Evolutionary conservation across 2,329 filamentous ascomycete genomes (phyloP).

Genomic region (Lachnellula occidentalis): DNA sequence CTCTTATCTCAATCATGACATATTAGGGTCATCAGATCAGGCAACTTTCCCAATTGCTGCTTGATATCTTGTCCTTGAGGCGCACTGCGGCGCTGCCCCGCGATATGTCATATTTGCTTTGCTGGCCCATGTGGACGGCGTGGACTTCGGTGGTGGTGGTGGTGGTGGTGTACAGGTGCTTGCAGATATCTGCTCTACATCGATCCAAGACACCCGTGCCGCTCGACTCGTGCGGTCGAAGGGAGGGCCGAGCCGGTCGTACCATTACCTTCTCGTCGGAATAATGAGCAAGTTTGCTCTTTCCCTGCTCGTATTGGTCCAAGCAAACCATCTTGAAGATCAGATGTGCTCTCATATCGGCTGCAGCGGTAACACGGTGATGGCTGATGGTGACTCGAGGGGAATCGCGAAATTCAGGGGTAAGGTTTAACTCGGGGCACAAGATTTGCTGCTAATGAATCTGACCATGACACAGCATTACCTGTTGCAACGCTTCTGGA

Average conservation of each 20-base stretch:
- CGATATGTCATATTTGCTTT: slow-evolving; percentile 3
- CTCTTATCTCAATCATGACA: background rate
- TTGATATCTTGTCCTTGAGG: background rate
- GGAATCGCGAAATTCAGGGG: background rate
- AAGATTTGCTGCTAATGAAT: background rate
- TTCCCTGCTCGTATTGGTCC: background rate
- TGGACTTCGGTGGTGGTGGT: background rate
- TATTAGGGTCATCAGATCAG: slow-evolving; percentile 1
- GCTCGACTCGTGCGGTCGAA: background rate
- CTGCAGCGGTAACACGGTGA: background rate
- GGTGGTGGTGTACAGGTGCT: background rate
- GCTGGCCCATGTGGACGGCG: background rate
- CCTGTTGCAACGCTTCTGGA: background rate
- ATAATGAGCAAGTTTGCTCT: background rate
- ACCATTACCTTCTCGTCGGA: slow-evolving; percentile 1
- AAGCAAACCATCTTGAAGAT: too few relatives aligned
- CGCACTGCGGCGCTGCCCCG: background rate
- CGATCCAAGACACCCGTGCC: background rate
- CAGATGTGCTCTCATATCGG: background rate
- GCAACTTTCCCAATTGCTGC: background rate
- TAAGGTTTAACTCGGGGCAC: background rate
- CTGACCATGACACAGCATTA: background rate
- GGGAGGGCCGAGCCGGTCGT: slow-evolving; percentile 2
- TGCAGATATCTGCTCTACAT: background rate
- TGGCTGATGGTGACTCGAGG: background rate